phyloP scores from a whole-genome alignment of 2,329 filamentous ascomycete species.

The Sclerotinia trifoliorum region DNA sequence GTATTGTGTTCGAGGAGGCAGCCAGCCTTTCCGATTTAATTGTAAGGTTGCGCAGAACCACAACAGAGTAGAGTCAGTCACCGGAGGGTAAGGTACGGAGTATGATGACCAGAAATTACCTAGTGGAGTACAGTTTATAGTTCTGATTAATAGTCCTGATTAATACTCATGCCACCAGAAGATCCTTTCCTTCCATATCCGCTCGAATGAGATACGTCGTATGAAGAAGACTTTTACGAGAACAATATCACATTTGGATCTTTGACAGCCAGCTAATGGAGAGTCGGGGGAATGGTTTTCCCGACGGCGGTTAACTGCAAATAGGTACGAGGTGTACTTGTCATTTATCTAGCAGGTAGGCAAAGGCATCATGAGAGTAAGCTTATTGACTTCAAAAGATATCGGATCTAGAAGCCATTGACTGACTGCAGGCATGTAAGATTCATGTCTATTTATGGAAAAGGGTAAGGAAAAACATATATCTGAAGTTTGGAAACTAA shows the following conservation, averaged over 20 bases:
- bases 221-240: neutral
- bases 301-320: neutral
- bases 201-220: constrained; percentile 2
- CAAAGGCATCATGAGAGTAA: neutral
- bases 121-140: too few relatives aligned
- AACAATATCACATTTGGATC: neutral
- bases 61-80: neutral
- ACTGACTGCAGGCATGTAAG: neutral
- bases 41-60: neutral
- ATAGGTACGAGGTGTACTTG: too few relatives aligned
- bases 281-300: neutral
- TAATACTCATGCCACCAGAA: neutral
- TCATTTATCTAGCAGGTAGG: neutral
- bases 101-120: neutral
- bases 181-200: neutral
- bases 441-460: neutral
- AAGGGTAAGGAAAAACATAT: neutral
- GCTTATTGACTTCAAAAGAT: neutral
- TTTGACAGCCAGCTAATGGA: neutral
- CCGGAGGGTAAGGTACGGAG: neutral
- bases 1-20: neutral
- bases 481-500: constrained; percentile 1
- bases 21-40: neutral
- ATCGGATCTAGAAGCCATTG: neutral
- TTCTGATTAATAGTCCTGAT: too few relatives aligned